Conservation (phyloP, 208 protist genomes). For the Phytomonas serpens region DNA sequence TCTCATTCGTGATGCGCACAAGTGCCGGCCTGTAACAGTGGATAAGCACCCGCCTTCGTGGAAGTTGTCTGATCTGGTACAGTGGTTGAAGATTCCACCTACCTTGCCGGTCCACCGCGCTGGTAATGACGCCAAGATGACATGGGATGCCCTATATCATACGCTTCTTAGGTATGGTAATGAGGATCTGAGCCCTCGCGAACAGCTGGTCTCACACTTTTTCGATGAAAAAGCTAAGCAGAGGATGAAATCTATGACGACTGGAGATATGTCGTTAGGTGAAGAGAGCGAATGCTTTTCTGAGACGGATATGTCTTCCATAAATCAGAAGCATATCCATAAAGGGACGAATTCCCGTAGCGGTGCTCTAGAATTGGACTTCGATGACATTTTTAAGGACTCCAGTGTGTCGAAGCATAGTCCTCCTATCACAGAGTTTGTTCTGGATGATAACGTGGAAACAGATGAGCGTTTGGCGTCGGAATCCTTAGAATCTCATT, state of each 20-base stretch:
- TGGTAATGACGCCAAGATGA: constrained; percentile 85
- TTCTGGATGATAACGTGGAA: constrained; percentile 15
- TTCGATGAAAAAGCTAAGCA: constrained; percentile 76
- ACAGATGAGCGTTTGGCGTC: background rate
- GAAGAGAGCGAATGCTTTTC: constrained; percentile 3
- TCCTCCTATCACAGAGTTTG: constrained; percentile 22
- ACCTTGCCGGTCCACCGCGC: constrained; percentile 74
- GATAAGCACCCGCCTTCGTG: constrained; percentile 86
- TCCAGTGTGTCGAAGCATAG: background rate
- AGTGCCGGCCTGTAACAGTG: constrained; percentile 77
- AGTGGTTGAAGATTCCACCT: constrained; percentile 77
- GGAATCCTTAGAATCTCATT: background rate
- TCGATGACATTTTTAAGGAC: constrained; percentile 69
- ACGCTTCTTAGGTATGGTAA: constrained; percentile 85
- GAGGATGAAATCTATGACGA: constrained; percentile 20
- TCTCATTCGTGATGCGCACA: constrained; percentile 81
- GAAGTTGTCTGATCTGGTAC: constrained; percentile 66
- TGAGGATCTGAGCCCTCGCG: constrained; percentile 72
- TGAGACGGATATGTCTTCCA: constrained; percentile 2
- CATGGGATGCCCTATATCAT: constrained; percentile 85
- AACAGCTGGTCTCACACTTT: constrained; percentile 84
- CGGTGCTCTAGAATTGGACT: constrained; percentile 48
- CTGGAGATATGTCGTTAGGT: background rate
- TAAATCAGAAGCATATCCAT: background rate
- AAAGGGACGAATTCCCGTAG: background rate